Conservation (phyloP, 169 alveolate genomes). For the Cryptosporidium canis region DNA sequence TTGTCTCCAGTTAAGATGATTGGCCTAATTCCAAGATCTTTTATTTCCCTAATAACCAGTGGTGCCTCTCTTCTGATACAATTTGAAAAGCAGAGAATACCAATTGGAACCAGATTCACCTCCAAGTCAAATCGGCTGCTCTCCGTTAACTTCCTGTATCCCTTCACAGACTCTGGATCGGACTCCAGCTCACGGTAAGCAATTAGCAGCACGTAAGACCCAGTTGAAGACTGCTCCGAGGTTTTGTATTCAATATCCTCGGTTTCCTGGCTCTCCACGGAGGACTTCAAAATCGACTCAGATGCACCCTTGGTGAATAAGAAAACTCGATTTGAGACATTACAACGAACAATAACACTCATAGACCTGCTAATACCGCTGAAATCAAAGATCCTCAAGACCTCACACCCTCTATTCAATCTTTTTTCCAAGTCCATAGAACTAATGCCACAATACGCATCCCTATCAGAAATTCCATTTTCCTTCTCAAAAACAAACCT, state of each 20-base stretch:
- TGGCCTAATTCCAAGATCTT: conserved; percentile 36
- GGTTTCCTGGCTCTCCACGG: background rate
- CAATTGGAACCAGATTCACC: conserved; percentile 3
- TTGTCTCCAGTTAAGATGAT: conserved; percentile 44
- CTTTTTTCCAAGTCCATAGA: background rate
- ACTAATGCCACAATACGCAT: background rate
- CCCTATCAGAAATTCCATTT: background rate
- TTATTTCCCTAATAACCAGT: background rate
- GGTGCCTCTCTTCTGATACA: conserved; percentile 22
- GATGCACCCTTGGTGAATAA: conserved; percentile 59
- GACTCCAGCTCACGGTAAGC: conserved; percentile 32
- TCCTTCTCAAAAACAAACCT: conserved; percentile 1
- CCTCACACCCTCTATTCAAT: background rate
- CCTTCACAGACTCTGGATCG: background rate
- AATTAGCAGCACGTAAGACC: conserved; percentile 16
- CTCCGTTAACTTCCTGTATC: background rate
- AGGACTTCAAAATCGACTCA: conserved; percentile 22
- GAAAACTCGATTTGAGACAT: background rate
- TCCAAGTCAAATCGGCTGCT: background rate
- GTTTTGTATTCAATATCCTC: background rate
- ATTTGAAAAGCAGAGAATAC: conserved; percentile 55
- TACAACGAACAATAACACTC: conserved; percentile 50
- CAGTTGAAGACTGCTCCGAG: conserved; percentile 10
- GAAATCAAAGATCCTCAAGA: conserved; percentile 18
- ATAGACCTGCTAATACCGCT: conserved; percentile 1